These are phyloP conservation scores for Chlamydomonas sp. DNA, from an alignment of 139 green algal species.

Conservation along the genomic window DNA sequence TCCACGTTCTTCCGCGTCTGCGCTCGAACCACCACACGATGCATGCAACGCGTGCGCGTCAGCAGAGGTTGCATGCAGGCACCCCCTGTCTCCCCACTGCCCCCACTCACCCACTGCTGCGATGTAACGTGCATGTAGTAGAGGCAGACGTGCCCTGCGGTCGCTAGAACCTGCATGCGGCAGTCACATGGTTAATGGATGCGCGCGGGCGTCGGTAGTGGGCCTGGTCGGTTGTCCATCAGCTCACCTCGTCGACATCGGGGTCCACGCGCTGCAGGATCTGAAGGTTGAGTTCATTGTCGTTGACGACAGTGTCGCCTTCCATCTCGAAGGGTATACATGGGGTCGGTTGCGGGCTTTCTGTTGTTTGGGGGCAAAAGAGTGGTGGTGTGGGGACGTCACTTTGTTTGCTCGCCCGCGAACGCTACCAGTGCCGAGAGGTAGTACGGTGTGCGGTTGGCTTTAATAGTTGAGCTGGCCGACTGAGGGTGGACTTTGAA, in stretches of 20 bases:
- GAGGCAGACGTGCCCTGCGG: slow-evolving; percentile 63
- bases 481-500: too few relatives aligned
- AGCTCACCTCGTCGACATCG: slow-evolving; percentile 45
- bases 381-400: too few relatives aligned
- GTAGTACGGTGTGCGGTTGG: too few relatives aligned
- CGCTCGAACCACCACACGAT: not conserved
- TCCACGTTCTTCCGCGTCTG: slow-evolving; percentile 79
- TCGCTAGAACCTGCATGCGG: slow-evolving; percentile 44
- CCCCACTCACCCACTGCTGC: slow-evolving; percentile 62
- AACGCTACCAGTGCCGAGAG: too few relatives aligned
- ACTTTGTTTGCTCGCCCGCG: too few relatives aligned
- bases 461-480: too few relatives aligned
- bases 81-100: not conserved
- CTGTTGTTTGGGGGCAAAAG: too few relatives aligned
- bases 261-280: slow-evolving; percentile 57
- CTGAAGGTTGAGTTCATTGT: slow-evolving; percentile 43
- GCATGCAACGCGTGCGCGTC: not conserved
- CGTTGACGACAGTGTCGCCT: too few relatives aligned
- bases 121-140: slow-evolving; percentile 65
- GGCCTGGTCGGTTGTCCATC: not conserved
- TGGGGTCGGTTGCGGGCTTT: too few relatives aligned
- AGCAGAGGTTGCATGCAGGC: not conserved
- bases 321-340: too few relatives aligned
- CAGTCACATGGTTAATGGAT: not conserved
- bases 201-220: not conserved